Conservation (phyloP, 371 early-diverging fungal species). For the Syncephalastrum contaminatum region DNA sequence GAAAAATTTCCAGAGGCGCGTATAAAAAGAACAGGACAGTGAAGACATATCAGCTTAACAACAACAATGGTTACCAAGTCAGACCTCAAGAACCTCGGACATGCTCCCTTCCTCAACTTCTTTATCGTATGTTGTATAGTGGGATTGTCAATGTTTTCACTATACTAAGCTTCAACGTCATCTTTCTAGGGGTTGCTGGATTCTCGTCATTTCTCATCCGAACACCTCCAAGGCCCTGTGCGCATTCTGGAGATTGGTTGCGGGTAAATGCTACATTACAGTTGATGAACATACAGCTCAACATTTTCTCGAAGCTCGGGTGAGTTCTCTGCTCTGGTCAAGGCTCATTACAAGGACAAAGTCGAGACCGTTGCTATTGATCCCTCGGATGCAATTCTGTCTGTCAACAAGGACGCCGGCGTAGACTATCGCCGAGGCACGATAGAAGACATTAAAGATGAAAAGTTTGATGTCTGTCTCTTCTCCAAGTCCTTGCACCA, state of each 20-base stretch:
- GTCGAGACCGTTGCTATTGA: conserved; percentile 9
- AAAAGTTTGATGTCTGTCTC: conserved; percentile 7
- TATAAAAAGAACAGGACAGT: too few relatives aligned
- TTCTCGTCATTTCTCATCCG: conserved; percentile 6
- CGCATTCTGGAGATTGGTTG: conserved; percentile 10
- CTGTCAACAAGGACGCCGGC: neutral
- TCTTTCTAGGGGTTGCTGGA: conserved; percentile 3
- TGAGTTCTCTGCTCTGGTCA: conserved; percentile 7
- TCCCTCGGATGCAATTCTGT: conserved; percentile 1
- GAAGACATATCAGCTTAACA: too few relatives aligned
- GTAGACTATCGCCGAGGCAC: conserved; percentile 1
- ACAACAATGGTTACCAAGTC: too few relatives aligned
- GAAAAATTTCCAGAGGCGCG: too few relatives aligned
- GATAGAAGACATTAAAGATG: conserved; percentile 1
- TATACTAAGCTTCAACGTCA: neutral
- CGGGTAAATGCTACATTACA: conserved; percentile 3
- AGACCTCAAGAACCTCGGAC: too few relatives aligned
- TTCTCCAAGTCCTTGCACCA: conserved; percentile 15
- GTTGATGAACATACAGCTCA: neutral
- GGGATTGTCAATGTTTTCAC: too few relatives aligned
- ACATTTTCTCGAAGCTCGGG: conserved; percentile 1
- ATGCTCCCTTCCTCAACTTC: too few relatives aligned
- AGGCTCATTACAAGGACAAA: conserved; percentile 4
- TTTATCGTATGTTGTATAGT: too few relatives aligned
- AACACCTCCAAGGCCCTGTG: neutral